These are phyloP conservation scores for Penicillium sp. DNA, from an alignment of 2,329 filamentous ascomycete genomes.

Conservation along the genomic window DNA sequence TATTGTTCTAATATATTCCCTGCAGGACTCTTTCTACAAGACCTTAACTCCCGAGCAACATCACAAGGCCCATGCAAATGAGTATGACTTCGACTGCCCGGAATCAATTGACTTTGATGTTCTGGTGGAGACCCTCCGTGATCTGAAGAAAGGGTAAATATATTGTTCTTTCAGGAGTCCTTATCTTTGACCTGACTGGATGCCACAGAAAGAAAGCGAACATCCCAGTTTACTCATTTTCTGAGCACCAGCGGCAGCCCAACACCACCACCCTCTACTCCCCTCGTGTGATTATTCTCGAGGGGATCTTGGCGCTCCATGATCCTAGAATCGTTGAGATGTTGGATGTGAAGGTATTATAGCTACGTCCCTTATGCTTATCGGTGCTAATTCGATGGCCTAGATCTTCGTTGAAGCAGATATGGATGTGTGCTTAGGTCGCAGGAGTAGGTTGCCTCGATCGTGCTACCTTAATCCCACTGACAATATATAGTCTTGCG, in stretches of 20 bases:
- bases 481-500: conserved; percentile 63
- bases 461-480: not conserved
- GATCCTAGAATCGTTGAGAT: conserved; percentile 81
- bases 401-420: conserved; percentile 96
- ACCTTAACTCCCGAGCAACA: conserved; percentile 76
- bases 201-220: conserved; percentile 58
- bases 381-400: not conserved
- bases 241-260: conserved; percentile 76
- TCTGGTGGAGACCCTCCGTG: conserved; percentile 72
- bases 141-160: conserved; percentile 89
- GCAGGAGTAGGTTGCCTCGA: conserved; percentile 63
- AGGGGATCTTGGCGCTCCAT: conserved; percentile 93
- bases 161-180: not conserved
- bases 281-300: conserved; percentile 89
- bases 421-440: conserved; percentile 85
- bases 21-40: conserved; percentile 95
- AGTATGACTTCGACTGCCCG: conserved; percentile 94
- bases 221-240: conserved; percentile 92
- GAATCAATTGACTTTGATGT: conserved; percentile 93
- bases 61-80: conserved; percentile 76
- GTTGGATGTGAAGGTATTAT: conserved; percentile 77
- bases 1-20: conserved; percentile 3
- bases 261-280: conserved; percentile 90
- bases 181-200: conserved; percentile 5
- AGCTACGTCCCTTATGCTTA: not conserved